Evolutionary conservation across 1,284 basidiomycete genomes (phyloP), one percentile per base, ranked within the genome.

Genomic region (Pisolithus thermaeus): DNA sequence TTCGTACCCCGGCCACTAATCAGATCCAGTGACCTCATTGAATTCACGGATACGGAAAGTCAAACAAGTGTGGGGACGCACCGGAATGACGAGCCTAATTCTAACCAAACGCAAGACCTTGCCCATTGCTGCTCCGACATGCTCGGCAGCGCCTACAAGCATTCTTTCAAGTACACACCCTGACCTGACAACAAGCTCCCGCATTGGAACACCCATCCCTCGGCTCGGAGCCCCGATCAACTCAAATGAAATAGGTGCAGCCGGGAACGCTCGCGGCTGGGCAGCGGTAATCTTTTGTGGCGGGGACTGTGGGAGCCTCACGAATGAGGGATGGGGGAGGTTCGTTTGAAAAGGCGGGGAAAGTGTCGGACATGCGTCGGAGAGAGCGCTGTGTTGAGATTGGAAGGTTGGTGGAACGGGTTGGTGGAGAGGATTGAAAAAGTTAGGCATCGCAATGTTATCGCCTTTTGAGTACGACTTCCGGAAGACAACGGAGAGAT

Each of bases 1-100:
- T 16, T 68, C 65, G 56, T 76, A 76, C 2, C 76, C 74, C 18
- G 74, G 73, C 76, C 75, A 77, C 75, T 78, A 50, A 12, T 22
- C n/a, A 45, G 18, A 35, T 52, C 16, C 36, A 52, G 25, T 16
- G 37, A 32, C 23, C 14, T 52, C 44, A 52, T 48, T 28, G 36
- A 42, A 20, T 8, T 37, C 23, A 25, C 14, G 38, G n/a, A 8
- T 9, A n/a, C 5, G 18, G 18, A 14, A 35, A 6, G 20, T 36
- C 41, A 27, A 23, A 16, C 39, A 23, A 40, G 18, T 14, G 20
- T 39, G 12, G 18, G 3, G 36, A 23, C 14, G 42, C 22, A 38
- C 11, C 27, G 16, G 25, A 45, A 76, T 75, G 53, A 65, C 55
- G 45, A 77, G 70, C 30, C 62, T 64, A 42, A 77, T 57, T 14